A percentile compares a stretch with the other conserved stretches of the same genome.
Evolutionary conservation across 2,329 filamentous ascomycete genomes (phyloP).

Genomic region (Apiospora malaysiana): DNA sequence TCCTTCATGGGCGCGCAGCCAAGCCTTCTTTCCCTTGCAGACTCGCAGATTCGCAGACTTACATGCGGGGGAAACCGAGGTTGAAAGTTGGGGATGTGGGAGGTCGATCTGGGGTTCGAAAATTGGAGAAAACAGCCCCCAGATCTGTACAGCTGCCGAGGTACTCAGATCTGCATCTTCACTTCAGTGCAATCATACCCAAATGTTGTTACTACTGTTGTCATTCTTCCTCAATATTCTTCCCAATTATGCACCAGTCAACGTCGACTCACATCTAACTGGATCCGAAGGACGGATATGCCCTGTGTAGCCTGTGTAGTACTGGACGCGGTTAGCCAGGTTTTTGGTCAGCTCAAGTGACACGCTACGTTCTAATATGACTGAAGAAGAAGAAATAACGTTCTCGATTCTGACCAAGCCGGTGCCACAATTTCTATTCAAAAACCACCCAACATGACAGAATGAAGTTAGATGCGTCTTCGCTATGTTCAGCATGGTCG

Average conservation of each 20-base stretch:
- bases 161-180: background rate
- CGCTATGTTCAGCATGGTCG: background rate
- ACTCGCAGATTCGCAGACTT: background rate
- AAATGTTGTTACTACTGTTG: background rate
- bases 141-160: background rate
- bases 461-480: background rate
- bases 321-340: too few species aligned
- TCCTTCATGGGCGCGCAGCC: background rate
- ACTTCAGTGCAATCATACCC: background rate
- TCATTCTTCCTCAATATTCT: background rate
- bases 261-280: too few species aligned
- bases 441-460: too few species aligned
- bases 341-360: background rate
- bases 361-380: too few species aligned
- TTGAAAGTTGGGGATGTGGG: constrained; percentile 18
- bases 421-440: too few species aligned
- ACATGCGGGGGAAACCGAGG: constrained; percentile 24
- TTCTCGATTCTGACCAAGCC: too few species aligned
- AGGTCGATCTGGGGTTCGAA: constrained; percentile 22
- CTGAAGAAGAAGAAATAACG: too few species aligned
- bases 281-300: background rate
- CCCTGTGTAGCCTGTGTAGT: too few species aligned
- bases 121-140: constrained; percentile 22
- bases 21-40: background rate
- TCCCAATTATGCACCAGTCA: background rate